A percentile compares a stretch with the other conserved stretches of the same genome.
These are phyloP conservation scores for Simplicillium sp. DNA, from an alignment of 2,329 filamentous ascomycete genomes.

Conservation along the genomic window DNA sequence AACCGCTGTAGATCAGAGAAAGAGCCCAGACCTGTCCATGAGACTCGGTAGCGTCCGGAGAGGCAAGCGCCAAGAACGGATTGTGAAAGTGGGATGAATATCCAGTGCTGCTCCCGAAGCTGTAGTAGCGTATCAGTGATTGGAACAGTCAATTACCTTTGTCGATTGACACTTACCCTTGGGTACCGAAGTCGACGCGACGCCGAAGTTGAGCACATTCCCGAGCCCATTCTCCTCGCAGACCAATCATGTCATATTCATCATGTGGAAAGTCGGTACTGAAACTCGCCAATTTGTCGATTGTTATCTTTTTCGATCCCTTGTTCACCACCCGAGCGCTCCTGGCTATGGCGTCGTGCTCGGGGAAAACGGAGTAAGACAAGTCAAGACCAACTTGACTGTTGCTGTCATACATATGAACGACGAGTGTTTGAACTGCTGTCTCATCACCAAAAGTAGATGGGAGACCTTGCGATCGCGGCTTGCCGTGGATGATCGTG, in stretches of 20 bases:
- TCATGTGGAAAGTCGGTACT: conserved; percentile 51
- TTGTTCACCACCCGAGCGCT: conserved; percentile 53
- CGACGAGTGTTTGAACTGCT: conserved; percentile 48
- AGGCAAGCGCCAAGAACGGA: conserved; percentile 49
- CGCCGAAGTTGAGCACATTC: conserved; percentile 45
- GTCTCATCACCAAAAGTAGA: conserved; percentile 45
- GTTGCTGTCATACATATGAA: conserved; percentile 48
- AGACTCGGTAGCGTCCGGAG: conserved; percentile 48
- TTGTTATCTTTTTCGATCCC: conserved; percentile 38
- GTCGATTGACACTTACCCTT: conserved; percentile 29
- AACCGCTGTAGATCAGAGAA: conserved; percentile 56
- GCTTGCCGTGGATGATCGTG: conserved; percentile 44
- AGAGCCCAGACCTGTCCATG: conserved; percentile 55
- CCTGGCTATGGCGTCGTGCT: conserved; percentile 49
- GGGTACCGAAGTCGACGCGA: conserved; percentile 44
- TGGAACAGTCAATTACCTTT: not conserved
- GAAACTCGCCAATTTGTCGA: conserved; percentile 50
- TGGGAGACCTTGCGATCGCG: conserved; percentile 43
- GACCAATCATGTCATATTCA: conserved; percentile 53
- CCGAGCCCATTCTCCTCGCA: conserved; percentile 53
- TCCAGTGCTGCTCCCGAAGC: conserved; percentile 51
- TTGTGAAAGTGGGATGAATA: conserved; percentile 57
- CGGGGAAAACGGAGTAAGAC: conserved; percentile 53
- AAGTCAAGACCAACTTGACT: conserved; percentile 48
- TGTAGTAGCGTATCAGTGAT: conserved; percentile 13